phyloP scores from a whole-genome alignment of 2,329 filamentous ascomycete genomes.

The Aspergillus piperis region DNA sequence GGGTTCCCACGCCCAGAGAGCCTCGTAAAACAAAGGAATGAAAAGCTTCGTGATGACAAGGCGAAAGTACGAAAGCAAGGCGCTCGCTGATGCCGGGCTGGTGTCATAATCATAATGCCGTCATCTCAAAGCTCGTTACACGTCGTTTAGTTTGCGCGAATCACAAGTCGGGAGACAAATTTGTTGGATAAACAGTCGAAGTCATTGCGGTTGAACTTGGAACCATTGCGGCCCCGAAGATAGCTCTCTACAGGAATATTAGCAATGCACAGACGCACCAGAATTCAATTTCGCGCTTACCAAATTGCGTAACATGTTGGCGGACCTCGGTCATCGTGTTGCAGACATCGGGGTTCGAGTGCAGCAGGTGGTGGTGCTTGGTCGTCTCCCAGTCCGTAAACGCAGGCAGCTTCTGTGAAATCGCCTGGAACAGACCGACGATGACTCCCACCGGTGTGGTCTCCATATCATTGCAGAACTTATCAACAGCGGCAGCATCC shows the following conservation, averaged over 20 bases:
- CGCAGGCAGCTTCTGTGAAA: slow-evolving; percentile 90
- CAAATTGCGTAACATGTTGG: slow-evolving; percentile 88
- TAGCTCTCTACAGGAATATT: slow-evolving; percentile 71
- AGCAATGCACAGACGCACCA: slow-evolving; percentile 33
- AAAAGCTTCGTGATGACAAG: slow-evolving; percentile 22
- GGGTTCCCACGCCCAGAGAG: slow-evolving; percentile 8
- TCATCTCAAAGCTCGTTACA: slow-evolving; percentile 24
- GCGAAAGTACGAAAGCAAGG: slow-evolving; percentile 25
- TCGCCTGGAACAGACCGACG: slow-evolving; percentile 94
- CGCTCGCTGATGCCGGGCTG: slow-evolving; percentile 24
- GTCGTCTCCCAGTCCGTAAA: slow-evolving; percentile 93
- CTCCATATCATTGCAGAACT: slow-evolving; percentile 97
- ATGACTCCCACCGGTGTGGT: slow-evolving; percentile 93
- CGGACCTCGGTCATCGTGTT: slow-evolving; percentile 96
- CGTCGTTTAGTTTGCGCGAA: slow-evolving; percentile 75
- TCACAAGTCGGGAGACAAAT: slow-evolving; percentile 93
- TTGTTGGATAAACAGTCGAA: slow-evolving; percentile 97
- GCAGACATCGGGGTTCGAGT: slow-evolving; percentile 89
- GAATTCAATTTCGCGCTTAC: slow-evolving; percentile 55
- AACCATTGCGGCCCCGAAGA: slow-evolving; percentile 73
- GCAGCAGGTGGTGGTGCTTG: slow-evolving; percentile 86
- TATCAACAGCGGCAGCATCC: slow-evolving; percentile 79
- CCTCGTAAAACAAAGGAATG: slow-evolving; percentile 13
- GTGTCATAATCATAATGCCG: slow-evolving; percentile 29
- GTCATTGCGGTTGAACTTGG: slow-evolving; percentile 85